These are phyloP conservation scores for Takakia lepidozioides DNA, from an alignment of 225 moss, liverwort and hornwort genomes.

Conservation along the genomic window DNA sequence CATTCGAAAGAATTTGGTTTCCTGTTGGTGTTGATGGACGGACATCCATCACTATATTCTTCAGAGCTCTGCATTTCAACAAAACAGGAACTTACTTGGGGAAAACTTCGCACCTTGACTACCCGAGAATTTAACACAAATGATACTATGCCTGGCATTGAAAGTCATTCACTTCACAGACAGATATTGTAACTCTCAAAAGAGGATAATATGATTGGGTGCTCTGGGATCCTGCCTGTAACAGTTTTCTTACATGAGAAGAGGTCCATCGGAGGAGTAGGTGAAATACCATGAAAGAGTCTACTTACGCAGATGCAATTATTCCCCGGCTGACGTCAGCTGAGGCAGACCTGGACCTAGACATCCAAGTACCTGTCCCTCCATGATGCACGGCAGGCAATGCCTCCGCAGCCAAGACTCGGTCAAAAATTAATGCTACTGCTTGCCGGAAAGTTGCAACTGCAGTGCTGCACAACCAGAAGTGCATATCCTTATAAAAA, in stretches of 20 bases:
- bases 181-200: no score
- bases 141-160: no score
- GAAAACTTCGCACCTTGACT: no score
- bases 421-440: conserved; percentile 89
- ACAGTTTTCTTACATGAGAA: no score
- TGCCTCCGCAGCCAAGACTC: conserved; percentile 67
- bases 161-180: no score
- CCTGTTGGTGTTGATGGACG: conserved; percentile 37
- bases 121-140: no score
- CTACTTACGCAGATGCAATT: conserved; percentile 42
- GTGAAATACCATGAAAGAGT: no score
- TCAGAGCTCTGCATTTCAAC: conserved; percentile 41
- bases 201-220: no score
- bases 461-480: conserved; percentile 49
- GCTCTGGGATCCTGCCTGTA: no score
- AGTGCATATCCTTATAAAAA: not conserved
- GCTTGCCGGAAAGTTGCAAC: conserved; percentile 96
- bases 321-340: conserved; percentile 65
- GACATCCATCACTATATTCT: conserved; percentile 60
- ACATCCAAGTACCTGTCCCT: conserved; percentile 60
- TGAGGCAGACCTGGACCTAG: conserved; percentile 76
- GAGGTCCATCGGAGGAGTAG: no score
- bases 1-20: conserved; percentile 54
- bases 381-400: conserved; percentile 63
- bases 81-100: conserved; percentile 2